Percentiles rank a stretch among this genome's conserved stretches.
Conservation (phyloP, 352 stramenopile species). For the Phytopythium boreale region DNA sequence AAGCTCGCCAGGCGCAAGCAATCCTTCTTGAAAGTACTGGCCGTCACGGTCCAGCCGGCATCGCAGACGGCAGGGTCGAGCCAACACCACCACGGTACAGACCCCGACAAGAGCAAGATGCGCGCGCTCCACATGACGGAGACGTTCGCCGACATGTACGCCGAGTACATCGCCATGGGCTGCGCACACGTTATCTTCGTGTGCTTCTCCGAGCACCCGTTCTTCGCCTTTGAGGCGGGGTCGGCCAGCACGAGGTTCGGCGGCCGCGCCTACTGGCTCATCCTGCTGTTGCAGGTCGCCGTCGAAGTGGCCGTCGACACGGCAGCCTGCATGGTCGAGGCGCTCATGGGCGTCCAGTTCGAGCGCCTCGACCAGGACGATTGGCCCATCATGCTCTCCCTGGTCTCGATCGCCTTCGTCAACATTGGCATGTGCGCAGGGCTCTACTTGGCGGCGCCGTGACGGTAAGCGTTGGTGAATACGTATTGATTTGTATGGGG, state of each 20-base stretch:
- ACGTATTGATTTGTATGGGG: too few relatives aligned
- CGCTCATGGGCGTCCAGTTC: constrained; percentile 14
- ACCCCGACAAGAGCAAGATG: constrained; percentile 6
- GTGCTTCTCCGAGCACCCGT: constrained; percentile 21
- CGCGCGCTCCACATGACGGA: constrained; percentile 17
- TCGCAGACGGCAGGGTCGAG: neutral
- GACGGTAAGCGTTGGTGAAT: too few relatives aligned
- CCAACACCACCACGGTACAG: too few relatives aligned
- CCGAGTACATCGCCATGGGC: constrained; percentile 33
- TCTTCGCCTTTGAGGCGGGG: constrained; percentile 12
- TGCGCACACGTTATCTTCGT: constrained; percentile 28
- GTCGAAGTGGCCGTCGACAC: constrained; percentile 18
- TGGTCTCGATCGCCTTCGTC: constrained; percentile 10
- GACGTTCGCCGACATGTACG: constrained; percentile 34
- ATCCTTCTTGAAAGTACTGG: neutral
- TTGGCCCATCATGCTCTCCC: constrained; percentile 9
- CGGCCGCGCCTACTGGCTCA: constrained; percentile 7
- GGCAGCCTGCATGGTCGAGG: constrained; percentile 13
- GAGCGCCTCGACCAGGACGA: constrained; percentile 14
- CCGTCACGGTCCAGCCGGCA: neutral
- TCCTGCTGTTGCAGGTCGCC: constrained; percentile 12
- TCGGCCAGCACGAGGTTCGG: constrained; percentile 2
- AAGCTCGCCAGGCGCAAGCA: neutral
- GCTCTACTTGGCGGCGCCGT: too few relatives aligned
- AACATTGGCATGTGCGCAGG: constrained; percentile 7